Evolutionary conservation across 1,284 basidiomycete genomes (phyloP), one percentile per base, ranked within the genome.

Genomic region (Hymenochaete sp.): DNA sequence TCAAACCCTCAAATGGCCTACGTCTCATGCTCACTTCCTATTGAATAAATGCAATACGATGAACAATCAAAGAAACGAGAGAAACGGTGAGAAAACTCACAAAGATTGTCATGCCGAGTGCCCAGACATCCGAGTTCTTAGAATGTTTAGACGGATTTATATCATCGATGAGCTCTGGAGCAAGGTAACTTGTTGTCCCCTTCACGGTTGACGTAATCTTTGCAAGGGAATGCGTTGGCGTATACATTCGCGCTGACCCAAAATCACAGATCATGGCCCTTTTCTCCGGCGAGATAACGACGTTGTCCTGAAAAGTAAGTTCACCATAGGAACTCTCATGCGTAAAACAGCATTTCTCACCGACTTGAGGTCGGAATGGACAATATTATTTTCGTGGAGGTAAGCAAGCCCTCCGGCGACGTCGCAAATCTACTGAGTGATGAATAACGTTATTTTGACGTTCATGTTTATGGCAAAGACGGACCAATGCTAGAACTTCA

Each of bases 191-290:
- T 3, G 28, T 8, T 16, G 39, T 26, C 16, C 39, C 39, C 7
- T 19, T n/a, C n/a, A n/a, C n/a, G n/a, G n/a, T n/a, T n/a, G n/a
- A n/a, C n/a, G n/a, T n/a, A n/a, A n/a, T n/a, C n/a, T n/a, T n/a
- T n/a, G n/a, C n/a, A n/a, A n/a, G n/a, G n/a, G n/a, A n/a, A n/a
- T n/a, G n/a, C n/a, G 32, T 35, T 8, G 32, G 5, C 13, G 8
- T 19, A 14, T 42, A 13, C 39, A 47, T 47, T 13, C 40, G 40
- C 6, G 45, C 32, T 10, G 42, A 42, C 5, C 45, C 45, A 27
- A 47, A 47, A 24, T 47, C 45, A 8, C 42, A 32, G 13, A 47
- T 18, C 3, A 47, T 38, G 16, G 45, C 39, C 21, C 35, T 40
- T n/a, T 31, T 32, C 8, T n/a, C 21, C 3, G 16, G 27, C 13